Evolutionary conservation across 257 asterid species (phyloP).

Genomic region (Petunia secreta): DNA sequence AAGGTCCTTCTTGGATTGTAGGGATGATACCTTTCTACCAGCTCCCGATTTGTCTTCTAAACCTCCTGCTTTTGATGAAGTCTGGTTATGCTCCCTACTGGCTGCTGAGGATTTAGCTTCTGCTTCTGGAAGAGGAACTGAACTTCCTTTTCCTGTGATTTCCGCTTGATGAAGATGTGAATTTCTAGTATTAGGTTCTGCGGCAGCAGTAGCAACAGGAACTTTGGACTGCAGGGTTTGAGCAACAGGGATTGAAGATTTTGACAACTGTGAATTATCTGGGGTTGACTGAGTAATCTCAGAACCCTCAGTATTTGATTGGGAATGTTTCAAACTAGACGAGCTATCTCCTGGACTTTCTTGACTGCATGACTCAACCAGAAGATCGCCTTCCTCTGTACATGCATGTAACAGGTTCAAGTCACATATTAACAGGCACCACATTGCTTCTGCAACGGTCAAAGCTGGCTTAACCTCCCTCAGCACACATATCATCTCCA

Average conservation of each 20-base stretch:
- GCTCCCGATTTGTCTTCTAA: constrained; percentile 51
- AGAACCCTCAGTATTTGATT: constrained; percentile 35
- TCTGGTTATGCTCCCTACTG: constrained; percentile 35
- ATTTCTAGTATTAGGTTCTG: constrained; percentile 30
- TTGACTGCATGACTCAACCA: constrained; percentile 34
- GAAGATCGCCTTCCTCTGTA: constrained; percentile 39
- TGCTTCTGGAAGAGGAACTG: constrained; percentile 41
- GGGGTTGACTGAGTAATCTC: constrained; percentile 36
- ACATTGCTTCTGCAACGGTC: constrained; percentile 70
- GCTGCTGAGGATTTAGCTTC: constrained; percentile 40
- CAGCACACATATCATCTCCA: constrained; percentile 79
- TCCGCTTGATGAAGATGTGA: constrained; percentile 31
- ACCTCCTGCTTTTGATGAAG: constrained; percentile 27
- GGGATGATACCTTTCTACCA: constrained; percentile 44
- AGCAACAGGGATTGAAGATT: constrained; percentile 23
- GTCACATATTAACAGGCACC: constrained; percentile 73
- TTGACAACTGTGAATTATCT: constrained; percentile 31
- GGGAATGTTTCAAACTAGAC: constrained; percentile 22
- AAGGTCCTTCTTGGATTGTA: constrained; percentile 58
- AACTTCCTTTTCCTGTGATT: constrained; percentile 38
- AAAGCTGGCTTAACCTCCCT: constrained; percentile 64
- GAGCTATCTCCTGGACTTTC: constrained; percentile 38
- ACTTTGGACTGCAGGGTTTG: constrained; percentile 39
- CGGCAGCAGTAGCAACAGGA: constrained; percentile 32
- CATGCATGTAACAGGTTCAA: constrained; percentile 71